Percentiles rank a stretch among this genome's conserved stretches.
These are phyloP conservation scores for Trametes punicea DNA, from an alignment of 768 basidiomycete genomes.

Conservation along the genomic window DNA sequence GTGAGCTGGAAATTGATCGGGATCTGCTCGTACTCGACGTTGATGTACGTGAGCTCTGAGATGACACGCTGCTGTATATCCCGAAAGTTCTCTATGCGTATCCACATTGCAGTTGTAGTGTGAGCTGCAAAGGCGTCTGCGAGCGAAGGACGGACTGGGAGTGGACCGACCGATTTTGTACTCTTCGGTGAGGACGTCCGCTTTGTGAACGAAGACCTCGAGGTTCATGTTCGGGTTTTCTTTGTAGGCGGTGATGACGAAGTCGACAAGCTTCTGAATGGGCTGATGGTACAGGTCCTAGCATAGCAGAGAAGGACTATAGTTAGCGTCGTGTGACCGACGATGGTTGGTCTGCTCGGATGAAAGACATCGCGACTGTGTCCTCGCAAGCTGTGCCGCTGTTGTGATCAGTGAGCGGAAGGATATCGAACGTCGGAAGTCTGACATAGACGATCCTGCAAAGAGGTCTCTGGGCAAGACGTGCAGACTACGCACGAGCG, in stretches of 20 bases:
- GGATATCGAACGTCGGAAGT: background rate
- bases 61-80: conserved; percentile 85
- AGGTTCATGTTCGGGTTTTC: conserved; percentile 75
- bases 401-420: background rate
- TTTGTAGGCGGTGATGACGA: conserved; percentile 73
- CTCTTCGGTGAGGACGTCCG: conserved; percentile 86
- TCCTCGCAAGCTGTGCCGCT: background rate
- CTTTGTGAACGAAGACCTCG: conserved; percentile 94
- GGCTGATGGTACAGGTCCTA: conserved; percentile 85
- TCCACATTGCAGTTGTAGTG: background rate
- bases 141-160: background rate
- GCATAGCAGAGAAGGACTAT: background rate
- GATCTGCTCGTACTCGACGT: conserved; percentile 72
- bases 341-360: background rate
- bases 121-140: background rate
- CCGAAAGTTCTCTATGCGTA: conserved; percentile 73
- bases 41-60: conserved; percentile 76
- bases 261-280: conserved; percentile 76
- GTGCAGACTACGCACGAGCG: conserved; percentile 9
- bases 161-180: conserved; percentile 73
- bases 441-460: background rate
- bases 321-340: background rate
- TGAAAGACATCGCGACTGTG: background rate
- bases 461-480: background rate
- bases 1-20: conserved; percentile 88